Base-by-base conservation (phyloP, 2,329 filamentous ascomycete species). In the Sclerotinia spermophila region DNA sequence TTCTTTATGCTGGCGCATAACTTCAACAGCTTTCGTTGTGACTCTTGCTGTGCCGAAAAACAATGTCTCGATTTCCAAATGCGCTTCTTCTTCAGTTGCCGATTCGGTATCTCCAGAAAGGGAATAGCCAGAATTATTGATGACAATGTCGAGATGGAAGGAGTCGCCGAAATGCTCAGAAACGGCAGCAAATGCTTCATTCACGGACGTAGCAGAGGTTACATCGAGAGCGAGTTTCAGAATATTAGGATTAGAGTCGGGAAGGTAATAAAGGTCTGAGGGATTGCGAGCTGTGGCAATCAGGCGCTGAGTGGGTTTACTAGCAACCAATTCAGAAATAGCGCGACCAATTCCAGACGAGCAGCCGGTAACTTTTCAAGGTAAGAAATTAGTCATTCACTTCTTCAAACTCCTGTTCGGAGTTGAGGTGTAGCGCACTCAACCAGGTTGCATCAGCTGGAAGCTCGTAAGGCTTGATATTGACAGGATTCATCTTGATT, bases 71-170 rank as follows among this genome's bases (percentile, higher is more conserved):
- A 84, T 77, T 55, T 82, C 71, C 1, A 73, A 70, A 30, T 80
- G 80, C 1, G 77, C 73, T 65, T 81, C 77, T n/a, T 75, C 74
- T 19, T 81, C 78, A 6, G 76, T 76, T 5, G 79, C 78, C n/a
- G 74, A 73, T 70, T 90, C 87, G 42, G 88, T 83, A 1, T 86
- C 83, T 15, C 84, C 85, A 10, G 79, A 78, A 3, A 87, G 79
- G 17, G 85, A 84, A 71, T 87, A 89, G 1, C 87, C 88, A 2
- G 87, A 87, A 67, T 89, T 89, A 78, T 89, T 89, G 72, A 88
- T 82, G 3, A 89, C 83, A 2, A 89, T 82, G 75, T 90, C 86
- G 61, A 90, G 79, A n/a, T 85, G 82, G 33, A 82, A 83, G 76
- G 87, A 87, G 44, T 83, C 82, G 1, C 82, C 79, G 1, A 80